These are phyloP conservation scores for Colletotrichum musicola DNA, from an alignment of 2,329 filamentous ascomycete genomes.

Conservation along the genomic window DNA sequence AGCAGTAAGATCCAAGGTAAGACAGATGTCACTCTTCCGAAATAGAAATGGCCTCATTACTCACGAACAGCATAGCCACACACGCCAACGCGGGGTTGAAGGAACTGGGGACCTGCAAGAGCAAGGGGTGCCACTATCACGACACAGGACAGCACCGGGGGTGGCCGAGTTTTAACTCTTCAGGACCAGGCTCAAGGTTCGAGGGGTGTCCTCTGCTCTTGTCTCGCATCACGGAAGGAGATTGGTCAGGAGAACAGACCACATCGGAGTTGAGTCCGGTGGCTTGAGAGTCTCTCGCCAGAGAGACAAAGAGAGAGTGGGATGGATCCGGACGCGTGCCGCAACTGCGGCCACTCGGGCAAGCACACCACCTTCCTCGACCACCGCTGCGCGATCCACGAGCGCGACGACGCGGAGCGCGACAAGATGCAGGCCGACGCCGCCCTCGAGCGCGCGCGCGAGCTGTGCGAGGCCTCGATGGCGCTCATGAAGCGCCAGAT, in stretches of 20 bases:
- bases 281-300: not conserved
- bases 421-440: slow-evolving; percentile 37
- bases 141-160: no score
- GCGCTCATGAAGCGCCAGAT: slow-evolving; percentile 35
- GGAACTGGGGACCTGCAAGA: no score
- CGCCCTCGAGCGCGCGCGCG: slow-evolving; percentile 28
- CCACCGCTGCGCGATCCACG: slow-evolving; percentile 35
- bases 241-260: no score
- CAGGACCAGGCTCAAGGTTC: not conserved
- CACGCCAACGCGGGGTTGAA: not conserved
- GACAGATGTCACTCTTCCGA: slow-evolving; percentile 1
- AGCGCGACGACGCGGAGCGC: slow-evolving; percentile 37
- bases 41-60: not conserved
- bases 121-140: no score
- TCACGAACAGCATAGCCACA: not conserved
- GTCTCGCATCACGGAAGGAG: no score
- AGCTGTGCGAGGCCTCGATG: slow-evolving; percentile 33
- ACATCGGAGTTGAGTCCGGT: no score
- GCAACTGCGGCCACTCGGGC: slow-evolving; percentile 36
- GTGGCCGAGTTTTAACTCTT: no score
- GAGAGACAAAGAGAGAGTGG: not conserved
- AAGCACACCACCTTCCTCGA: slow-evolving; percentile 33
- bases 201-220: not conserved
- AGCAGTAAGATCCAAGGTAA: slow-evolving; percentile 2
- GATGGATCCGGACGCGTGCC: slow-evolving; percentile 36